Conservation (phyloP, 176 grass and related monocot species). For the Lolium rigidum region DNA sequence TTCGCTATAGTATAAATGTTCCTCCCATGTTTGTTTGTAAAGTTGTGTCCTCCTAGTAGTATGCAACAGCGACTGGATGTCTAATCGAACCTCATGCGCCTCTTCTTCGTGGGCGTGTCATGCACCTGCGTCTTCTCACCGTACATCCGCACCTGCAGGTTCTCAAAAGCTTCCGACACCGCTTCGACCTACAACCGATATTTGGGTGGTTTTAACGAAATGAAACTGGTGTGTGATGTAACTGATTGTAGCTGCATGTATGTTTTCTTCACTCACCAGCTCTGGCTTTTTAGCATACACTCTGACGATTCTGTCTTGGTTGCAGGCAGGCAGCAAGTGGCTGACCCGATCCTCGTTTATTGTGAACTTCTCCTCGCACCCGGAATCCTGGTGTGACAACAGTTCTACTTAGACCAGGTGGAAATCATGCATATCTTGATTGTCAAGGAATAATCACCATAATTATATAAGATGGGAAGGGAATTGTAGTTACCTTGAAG, state of each 20-base stretch:
- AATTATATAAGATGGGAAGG: not conserved
- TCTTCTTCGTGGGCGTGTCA: constrained; percentile 84
- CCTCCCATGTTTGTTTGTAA: constrained; percentile 15
- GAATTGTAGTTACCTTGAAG: constrained; percentile 75
- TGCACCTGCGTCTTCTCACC: constrained; percentile 91
- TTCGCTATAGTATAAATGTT: not conserved
- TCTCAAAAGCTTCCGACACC: constrained; percentile 87
- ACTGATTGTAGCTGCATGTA: not conserved
- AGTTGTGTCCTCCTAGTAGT: constrained; percentile 6
- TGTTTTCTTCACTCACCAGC: constrained; percentile 56
- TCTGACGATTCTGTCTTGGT: constrained; percentile 81
- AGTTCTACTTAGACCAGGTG: constrained; percentile 8
- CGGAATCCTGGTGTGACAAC: constrained; percentile 59
- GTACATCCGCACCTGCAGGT: constrained; percentile 80
- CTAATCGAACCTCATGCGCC: constrained; percentile 45
- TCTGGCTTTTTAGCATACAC: constrained; percentile 90
- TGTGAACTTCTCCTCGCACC: constrained; percentile 71
- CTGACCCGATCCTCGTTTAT: constrained; percentile 85
- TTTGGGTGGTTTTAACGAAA: not conserved
- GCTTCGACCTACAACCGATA: constrained; percentile 67
- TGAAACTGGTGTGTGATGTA: not conserved
- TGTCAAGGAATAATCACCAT: not conserved
- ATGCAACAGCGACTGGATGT: not conserved
- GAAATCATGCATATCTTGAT: not conserved
- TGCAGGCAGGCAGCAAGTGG: constrained; percentile 75